A percentile compares a stretch with the other conserved stretches of the same genome.
phyloP scores from a whole-genome alignment of 1,284 basidiomycete species.

The Fomitopsis schrenkii region DNA sequence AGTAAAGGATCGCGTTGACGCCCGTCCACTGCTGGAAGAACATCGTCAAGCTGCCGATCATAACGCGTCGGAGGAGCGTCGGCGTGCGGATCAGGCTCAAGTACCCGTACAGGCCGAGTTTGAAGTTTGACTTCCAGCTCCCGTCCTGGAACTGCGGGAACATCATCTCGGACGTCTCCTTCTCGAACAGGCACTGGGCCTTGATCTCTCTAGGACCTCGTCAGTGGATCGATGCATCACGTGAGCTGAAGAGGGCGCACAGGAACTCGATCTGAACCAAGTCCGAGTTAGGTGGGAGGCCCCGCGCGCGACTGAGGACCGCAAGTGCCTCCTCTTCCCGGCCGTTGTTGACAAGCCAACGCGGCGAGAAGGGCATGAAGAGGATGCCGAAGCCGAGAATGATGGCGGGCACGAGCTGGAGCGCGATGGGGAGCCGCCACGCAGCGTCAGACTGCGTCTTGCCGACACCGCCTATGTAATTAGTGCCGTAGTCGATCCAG shows the following conservation, averaged over 20 bases:
- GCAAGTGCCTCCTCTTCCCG: constrained; percentile 70
- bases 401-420: constrained; percentile 74
- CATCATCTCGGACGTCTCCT: constrained; percentile 50
- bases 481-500: constrained; percentile 79
- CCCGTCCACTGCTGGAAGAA: constrained; percentile 74
- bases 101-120: constrained; percentile 57
- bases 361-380: constrained; percentile 70
- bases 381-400: constrained; percentile 61
- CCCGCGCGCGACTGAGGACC: constrained; percentile 61
- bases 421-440: constrained; percentile 73
- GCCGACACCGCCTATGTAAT: constrained; percentile 66
- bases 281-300: constrained; percentile 52
- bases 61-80: constrained; percentile 54
- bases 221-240: background rate
- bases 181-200: constrained; percentile 72
- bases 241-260: constrained; percentile 30
- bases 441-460: constrained; percentile 55
- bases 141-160: constrained; percentile 69
- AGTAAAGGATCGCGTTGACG: constrained; percentile 67
- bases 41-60: constrained; percentile 64
- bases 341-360: constrained; percentile 71
- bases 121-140: constrained; percentile 50
- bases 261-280: constrained; percentile 77
- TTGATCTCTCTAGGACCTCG: constrained; percentile 59
- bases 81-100: constrained; percentile 48